phyloP scores from a whole-genome alignment of 768 basidiomycete genomes.

The Termitomyces sp. region DNA sequence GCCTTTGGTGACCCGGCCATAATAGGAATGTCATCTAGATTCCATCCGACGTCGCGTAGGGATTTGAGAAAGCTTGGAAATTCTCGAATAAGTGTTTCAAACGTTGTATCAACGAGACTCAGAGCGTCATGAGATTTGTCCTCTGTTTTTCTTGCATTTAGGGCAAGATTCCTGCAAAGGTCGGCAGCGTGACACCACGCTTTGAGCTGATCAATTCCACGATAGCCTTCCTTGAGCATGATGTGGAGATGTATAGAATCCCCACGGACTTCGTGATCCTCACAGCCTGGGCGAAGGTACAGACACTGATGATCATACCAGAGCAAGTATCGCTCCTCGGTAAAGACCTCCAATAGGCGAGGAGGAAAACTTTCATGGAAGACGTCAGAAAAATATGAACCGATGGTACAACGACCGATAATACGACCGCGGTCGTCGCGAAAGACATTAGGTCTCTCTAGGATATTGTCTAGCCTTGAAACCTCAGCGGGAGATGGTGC shows the following conservation, averaged over 20 bases:
- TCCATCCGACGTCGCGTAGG: conserved; percentile 35
- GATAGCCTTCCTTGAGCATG: conserved; percentile 49
- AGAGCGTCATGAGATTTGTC: conserved; percentile 8
- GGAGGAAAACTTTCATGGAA: conserved; percentile 23
- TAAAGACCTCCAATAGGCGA: conserved; percentile 36
- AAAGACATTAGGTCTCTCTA: conserved; percentile 35
- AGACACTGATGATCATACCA: conserved; percentile 41
- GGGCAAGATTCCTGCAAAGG: conserved; percentile 21
- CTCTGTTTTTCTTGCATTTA: not conserved
- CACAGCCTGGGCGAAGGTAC: conserved; percentile 1
- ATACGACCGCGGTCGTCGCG: conserved; percentile 30
- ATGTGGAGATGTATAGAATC: conserved; percentile 34
- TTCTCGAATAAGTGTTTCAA: conserved; percentile 13
- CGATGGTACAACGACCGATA: conserved; percentile 48
- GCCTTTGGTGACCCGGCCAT: conserved; percentile 28
- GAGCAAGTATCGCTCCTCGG: conserved; percentile 46
- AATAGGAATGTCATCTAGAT: conserved; percentile 28
- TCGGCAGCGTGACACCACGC: conserved; percentile 52
- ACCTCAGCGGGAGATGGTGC: conserved; percentile 33
- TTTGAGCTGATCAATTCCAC: conserved; percentile 44
- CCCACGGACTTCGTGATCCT: conserved; percentile 12
- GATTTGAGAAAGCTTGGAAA: conserved; percentile 23
- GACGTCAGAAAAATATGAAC: conserved; percentile 39
- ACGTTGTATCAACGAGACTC: conserved; percentile 17
- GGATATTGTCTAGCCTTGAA: conserved; percentile 40